Conservation (phyloP, 2,329 filamentous ascomycete species). For the Kalmusia sp. region DNA sequence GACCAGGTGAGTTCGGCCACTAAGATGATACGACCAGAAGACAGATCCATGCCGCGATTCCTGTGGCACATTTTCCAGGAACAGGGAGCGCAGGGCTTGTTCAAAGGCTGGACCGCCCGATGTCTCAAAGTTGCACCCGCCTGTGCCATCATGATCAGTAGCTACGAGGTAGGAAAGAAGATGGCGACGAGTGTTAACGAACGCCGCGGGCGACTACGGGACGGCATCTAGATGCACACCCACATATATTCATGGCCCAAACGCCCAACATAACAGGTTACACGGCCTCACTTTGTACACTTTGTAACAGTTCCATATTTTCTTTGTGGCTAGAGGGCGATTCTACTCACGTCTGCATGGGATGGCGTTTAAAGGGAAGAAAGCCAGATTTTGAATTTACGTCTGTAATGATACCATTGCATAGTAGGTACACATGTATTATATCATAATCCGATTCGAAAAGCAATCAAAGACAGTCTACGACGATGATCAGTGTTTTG, state of each 20-base stretch:
- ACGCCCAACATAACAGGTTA: neutral
- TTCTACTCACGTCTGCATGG: slow-evolving; percentile 22
- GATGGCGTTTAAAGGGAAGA: slow-evolving; percentile 10
- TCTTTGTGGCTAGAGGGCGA: slow-evolving; percentile 9
- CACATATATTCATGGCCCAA: too few species aligned
- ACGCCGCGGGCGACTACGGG: slow-evolving; percentile 43
- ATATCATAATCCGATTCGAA: neutral
- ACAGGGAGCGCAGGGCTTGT: slow-evolving; percentile 82
- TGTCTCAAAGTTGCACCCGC: slow-evolving; percentile 95
- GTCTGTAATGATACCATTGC: slow-evolving; percentile 13
- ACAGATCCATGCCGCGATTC: slow-evolving; percentile 79
- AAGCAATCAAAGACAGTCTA: too few species aligned
- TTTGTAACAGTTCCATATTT: slow-evolving; percentile 11
- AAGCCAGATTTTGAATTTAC: neutral
- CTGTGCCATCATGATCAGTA: slow-evolving; percentile 99
- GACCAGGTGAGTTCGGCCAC: slow-evolving; percentile 49
- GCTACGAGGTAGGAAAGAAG: slow-evolving; percentile 94
- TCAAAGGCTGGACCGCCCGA: slow-evolving; percentile 89
- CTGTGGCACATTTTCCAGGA: slow-evolving; percentile 90
- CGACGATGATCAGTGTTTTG: too few species aligned
- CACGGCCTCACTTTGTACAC: slow-evolving; percentile 6
- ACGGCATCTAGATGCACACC: slow-evolving; percentile 13
- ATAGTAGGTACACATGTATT: slow-evolving; percentile 5
- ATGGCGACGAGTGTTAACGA: slow-evolving; percentile 80
- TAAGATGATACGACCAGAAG: slow-evolving; percentile 67